Evolutionary conservation across 2,329 filamentous ascomycete genomes (phyloP), one percentile per base, ranked within the genome.

Genomic region (Mycosphaerelloides madeirae): DNA sequence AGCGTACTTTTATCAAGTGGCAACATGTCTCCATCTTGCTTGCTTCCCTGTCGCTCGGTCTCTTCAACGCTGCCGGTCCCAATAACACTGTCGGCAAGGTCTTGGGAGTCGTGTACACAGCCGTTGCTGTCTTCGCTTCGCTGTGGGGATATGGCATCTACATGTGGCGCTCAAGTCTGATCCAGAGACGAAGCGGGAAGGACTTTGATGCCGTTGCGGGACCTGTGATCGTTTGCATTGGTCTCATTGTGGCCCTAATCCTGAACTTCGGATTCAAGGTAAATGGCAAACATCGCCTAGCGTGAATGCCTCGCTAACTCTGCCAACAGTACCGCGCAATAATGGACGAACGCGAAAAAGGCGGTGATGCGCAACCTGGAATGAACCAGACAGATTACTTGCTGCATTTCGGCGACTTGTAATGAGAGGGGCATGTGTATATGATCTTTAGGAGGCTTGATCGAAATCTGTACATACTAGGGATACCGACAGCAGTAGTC

Each of bases 1-100:
- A 98, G 70, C 84, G 93, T 50, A 98, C 93, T 0, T 98, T 96
- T 65, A 84, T 98, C 67, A 97, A 96, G 68, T 98, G 93, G 93
- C 87, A 97, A 72, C 90, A 97, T 66, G 89, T 98, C 60, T 84
- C 82, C 50, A 81, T 98, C 38, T 76, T 98, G 12, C 81, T 98
- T 18, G 90, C 89, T 29, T 83, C 84, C 16, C 70, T 98, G 22
- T 87, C 87, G 0, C 72, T 98, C 11, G 87, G 84, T 16, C 72
- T 98, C 20, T 96, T 91, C 70, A 91, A 95, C 57, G 88, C 91
- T 0, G 90, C 90, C 0, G 86, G 87, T 6, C 73, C 83, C 55
- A 60, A 74, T 45, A 87, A 94, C 65, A 73, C 74, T n/a, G 67
- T 95, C 25, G 89, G 88, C 0, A 78, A 86, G 56, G 72, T 74